Conservation (phyloP, 23 red algal species). For the Cyanidium caldarium region DNA sequence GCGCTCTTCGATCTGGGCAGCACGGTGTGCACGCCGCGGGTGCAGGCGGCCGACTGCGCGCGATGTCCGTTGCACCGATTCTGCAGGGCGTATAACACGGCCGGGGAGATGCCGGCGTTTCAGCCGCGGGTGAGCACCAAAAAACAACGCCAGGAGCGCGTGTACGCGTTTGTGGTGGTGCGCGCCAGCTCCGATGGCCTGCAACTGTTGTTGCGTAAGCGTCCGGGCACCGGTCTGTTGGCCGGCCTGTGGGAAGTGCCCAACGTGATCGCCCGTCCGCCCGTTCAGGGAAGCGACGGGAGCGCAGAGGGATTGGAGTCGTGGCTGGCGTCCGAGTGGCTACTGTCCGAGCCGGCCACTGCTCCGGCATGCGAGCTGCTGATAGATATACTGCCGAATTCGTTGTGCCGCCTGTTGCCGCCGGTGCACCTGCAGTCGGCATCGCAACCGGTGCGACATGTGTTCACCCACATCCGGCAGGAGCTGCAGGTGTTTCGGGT, state of each 20-base stretch:
- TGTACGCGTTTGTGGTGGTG: too few relatives aligned
- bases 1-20: conserved; percentile 86
- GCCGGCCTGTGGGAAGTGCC: conserved; percentile 56
- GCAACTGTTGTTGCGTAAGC: conserved; percentile 17
- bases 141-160: not conserved
- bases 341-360: too few relatives aligned
- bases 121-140: not conserved
- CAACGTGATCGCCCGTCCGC: too few relatives aligned
- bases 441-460: conserved; percentile 25
- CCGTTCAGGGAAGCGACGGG: too few relatives aligned
- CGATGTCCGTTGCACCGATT: conserved; percentile 31
- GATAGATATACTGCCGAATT: too few relatives aligned
- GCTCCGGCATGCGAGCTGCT: too few relatives aligned
- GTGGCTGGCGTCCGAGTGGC: too few relatives aligned
- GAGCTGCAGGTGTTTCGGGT: conserved; percentile 23
- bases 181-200: too few relatives aligned
- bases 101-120: not conserved
- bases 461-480: conserved; percentile 93
- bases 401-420: too few relatives aligned
- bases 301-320: too few relatives aligned
- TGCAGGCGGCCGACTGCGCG: conserved; percentile 14
- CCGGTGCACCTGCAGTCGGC: too few relatives aligned
- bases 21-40: conserved; percentile 65
- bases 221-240: conserved; percentile 24
- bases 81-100: conserved; percentile 37